These are phyloP conservation scores for Fonsecaea erecta DNA, from an alignment of 2,329 filamentous ascomycete genomes.

Conservation along the genomic window DNA sequence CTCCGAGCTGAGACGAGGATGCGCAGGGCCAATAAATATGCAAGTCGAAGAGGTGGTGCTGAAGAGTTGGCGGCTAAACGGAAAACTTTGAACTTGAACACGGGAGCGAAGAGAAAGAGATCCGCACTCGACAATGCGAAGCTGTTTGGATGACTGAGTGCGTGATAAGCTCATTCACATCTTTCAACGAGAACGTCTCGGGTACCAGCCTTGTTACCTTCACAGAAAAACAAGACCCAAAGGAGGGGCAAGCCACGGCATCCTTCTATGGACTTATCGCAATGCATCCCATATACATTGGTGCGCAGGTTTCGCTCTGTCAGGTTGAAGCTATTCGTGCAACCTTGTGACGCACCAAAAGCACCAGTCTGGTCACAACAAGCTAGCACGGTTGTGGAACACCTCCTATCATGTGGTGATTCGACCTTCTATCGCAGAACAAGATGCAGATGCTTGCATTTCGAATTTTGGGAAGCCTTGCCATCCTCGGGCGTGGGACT, in stretches of 20 bases:
- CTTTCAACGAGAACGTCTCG: background rate
- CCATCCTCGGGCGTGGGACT: background rate
- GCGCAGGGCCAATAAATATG: conserved; percentile 77
- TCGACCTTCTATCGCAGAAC: background rate
- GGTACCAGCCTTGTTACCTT: background rate
- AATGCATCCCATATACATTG: background rate
- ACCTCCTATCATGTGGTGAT: background rate
- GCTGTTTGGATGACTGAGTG: conserved; percentile 66
- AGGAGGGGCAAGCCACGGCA: background rate
- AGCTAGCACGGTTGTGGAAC: background rate
- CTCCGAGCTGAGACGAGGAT: conserved; percentile 79
- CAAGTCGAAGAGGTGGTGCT: conserved; percentile 73
- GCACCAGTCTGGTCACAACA: background rate
- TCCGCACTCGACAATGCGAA: conserved; percentile 75
- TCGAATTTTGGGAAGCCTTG: background rate
- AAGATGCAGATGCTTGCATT: background rate
- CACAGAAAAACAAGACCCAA: background rate
- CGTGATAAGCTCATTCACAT: background rate
- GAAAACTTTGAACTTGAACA: conserved; percentile 74
- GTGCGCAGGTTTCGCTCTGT: background rate
- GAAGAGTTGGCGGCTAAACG: conserved; percentile 75
- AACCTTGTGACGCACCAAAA: background rate
- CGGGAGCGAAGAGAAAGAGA: conserved; percentile 63
- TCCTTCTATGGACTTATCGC: background rate
- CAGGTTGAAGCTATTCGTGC: background rate